Evolutionary conservation across 1,284 basidiomycete species (phyloP).

Genomic region (Filobasidium uniguttulatum): DNA sequence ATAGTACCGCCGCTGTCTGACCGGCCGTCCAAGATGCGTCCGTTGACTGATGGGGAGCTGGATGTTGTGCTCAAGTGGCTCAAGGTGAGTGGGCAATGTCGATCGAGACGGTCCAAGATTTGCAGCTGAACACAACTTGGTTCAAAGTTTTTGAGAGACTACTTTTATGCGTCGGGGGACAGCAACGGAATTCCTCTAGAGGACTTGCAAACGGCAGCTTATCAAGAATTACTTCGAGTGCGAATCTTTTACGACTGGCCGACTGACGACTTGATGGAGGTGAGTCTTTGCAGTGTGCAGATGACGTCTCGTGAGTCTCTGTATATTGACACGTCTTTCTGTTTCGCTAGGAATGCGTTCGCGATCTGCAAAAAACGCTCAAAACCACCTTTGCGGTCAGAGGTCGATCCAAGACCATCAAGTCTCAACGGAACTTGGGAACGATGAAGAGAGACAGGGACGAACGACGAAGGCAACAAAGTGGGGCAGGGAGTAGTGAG

Average conservation of each 20-base stretch:
- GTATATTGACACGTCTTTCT: not conserved
- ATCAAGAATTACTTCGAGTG: slow-evolving; percentile 78
- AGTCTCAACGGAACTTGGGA: slow-evolving; percentile 69
- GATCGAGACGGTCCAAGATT: not conserved
- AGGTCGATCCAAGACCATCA: slow-evolving; percentile 81
- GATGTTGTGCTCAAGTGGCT: slow-evolving; percentile 91
- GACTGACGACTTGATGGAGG: slow-evolving; percentile 82
- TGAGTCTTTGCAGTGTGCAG: slow-evolving; percentile 21
- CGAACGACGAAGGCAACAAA: slow-evolving; percentile 57
- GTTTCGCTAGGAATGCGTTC: slow-evolving; percentile 58
- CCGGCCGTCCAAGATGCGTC: slow-evolving; percentile 50
- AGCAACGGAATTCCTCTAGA: slow-evolving; percentile 70
- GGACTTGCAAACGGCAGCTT: slow-evolving; percentile 88
- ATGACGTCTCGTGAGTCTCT: too few relatives aligned
- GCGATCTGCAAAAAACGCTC: slow-evolving; percentile 59
- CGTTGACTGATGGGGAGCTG: slow-evolving; percentile 17
- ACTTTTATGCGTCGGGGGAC: slow-evolving; percentile 89
- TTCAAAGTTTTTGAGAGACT: slow-evolving; percentile 72
- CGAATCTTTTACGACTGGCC: slow-evolving; percentile 88
- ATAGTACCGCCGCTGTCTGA: slow-evolving; percentile 87
- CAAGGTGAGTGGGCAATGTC: slow-evolving; percentile 62
- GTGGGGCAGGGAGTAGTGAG: slow-evolving; percentile 53
- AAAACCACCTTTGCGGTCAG: slow-evolving; percentile 55
- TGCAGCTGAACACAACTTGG: not conserved
- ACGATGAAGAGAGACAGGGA: slow-evolving; percentile 92